phyloP scores from a whole-genome alignment of 805 yeast genomes.

The Saccharomycopsis sp. region DNA sequence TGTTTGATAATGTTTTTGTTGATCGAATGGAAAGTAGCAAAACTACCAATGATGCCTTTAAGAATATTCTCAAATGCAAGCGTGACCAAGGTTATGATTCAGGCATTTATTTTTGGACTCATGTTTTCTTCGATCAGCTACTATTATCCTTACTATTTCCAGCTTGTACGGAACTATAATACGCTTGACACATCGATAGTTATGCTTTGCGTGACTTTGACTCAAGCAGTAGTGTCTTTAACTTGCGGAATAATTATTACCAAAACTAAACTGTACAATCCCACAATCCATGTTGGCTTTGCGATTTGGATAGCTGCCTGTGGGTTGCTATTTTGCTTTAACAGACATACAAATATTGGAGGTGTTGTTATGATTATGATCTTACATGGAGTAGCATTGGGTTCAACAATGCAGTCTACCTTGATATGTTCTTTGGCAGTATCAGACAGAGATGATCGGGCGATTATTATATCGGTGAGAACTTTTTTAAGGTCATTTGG shows the following conservation, averaged over 20 bases:
- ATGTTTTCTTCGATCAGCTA: conserved; percentile 40
- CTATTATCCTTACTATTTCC: conserved; percentile 43
- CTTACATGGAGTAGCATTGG: conserved; percentile 39
- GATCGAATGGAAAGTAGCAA: conserved; percentile 44
- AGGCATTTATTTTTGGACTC: conserved; percentile 43
- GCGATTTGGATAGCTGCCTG: conserved; percentile 35
- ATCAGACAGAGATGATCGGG: conserved; percentile 44
- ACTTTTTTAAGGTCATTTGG: conserved; percentile 54
- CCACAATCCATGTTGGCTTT: conserved; percentile 36
- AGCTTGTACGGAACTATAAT: conserved; percentile 33
- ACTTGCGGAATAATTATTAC: conserved; percentile 41
- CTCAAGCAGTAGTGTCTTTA: conserved; percentile 36
- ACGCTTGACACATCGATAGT: conserved; percentile 31
- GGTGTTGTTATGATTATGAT: conserved; percentile 33
- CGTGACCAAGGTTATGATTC: conserved; percentile 30
- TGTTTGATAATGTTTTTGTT: conserved; percentile 38
- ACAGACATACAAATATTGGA: conserved; percentile 28
- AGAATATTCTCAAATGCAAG: conserved; percentile 34
- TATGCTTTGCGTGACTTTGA: conserved; percentile 37
- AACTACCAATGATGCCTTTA: conserved; percentile 50
- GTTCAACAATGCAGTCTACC: conserved; percentile 35
- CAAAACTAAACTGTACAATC: conserved; percentile 35
- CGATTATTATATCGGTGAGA: conserved; percentile 52
- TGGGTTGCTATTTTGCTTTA: conserved; percentile 33
- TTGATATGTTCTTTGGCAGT: conserved; percentile 48